A percentile compares a stretch with the other conserved stretches of the same genome.
These are phyloP conservation scores for Tricholoma furcatifolium DNA, from an alignment of 768 basidiomycete species.

Conservation along the genomic window DNA sequence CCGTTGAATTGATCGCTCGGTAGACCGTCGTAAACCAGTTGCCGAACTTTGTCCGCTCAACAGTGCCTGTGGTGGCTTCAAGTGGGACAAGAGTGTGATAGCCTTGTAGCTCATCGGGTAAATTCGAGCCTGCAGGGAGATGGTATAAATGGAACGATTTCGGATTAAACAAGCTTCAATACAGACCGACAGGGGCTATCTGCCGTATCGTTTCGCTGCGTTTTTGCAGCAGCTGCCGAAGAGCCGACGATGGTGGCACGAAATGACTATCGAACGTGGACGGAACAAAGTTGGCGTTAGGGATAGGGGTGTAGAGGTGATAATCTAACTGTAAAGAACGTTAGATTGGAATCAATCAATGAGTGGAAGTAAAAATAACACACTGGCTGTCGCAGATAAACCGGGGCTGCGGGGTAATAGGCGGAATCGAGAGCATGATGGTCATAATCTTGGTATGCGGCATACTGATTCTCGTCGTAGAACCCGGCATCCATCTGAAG, in stretches of 20 bases:
- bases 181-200: slow-evolving; percentile 35
- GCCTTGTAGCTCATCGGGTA: slow-evolving; percentile 87
- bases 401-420: slow-evolving; percentile 42
- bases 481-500: slow-evolving; percentile 28
- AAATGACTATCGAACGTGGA: slow-evolving; percentile 60
- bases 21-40: slow-evolving; percentile 87
- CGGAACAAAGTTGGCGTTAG: slow-evolving; percentile 53
- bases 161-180: not conserved
- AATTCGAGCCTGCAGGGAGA: slow-evolving; percentile 43
- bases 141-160: slow-evolving; percentile 23
- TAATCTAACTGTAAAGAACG: slow-evolving; percentile 71
- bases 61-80: slow-evolving; percentile 44
- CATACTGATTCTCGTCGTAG: slow-evolving; percentile 29
- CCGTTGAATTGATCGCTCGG: slow-evolving; percentile 71
- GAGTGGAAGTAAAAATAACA: slow-evolving; percentile 15
- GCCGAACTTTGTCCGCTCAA: slow-evolving; percentile 74
- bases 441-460: slow-evolving; percentile 36
- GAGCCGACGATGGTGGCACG: slow-evolving; percentile 47
- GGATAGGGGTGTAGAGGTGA: slow-evolving; percentile 81
- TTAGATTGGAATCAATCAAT: slow-evolving; percentile 1
- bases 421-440: slow-evolving; percentile 30
- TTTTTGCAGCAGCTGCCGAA: slow-evolving; percentile 44
- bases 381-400: slow-evolving; percentile 73
- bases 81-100: slow-evolving; percentile 88
- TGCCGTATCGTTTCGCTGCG: slow-evolving; percentile 70